Evolutionary conservation across 2,329 filamentous ascomycete genomes (phyloP), one percentile per base, ranked within the genome.

Genomic region (Rhynchosporium agropyri): DNA sequence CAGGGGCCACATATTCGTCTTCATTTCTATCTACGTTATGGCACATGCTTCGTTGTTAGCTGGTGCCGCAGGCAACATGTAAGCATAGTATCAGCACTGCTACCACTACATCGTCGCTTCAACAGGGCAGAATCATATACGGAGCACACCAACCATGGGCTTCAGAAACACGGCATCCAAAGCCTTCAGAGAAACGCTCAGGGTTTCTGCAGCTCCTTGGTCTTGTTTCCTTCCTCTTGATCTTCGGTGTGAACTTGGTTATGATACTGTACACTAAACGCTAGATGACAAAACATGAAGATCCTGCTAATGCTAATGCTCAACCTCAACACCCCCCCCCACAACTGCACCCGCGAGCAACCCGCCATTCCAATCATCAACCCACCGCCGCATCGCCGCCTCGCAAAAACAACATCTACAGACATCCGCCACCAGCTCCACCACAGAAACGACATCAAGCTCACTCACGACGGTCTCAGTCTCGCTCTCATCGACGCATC

Each of bases 1-100:
- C 42, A 45, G 2, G 6, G 7, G 2, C 42, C 42, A 45, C 13
- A n/a, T n/a, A 15, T 12, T n/a, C 49, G n/a, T 3, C 49, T 31
- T 51, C 49, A 51, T 51, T n/a, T 51, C 49, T 51, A 51, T 51
- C 36, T 51, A 31, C 49, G 31, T 51, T 31, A 20, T 4, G 13
- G 8, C 31, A 20, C 29, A 3, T 3, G 29, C 49, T n/a, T 51
- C 49, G 49, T 13, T 36, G 49, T 51, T 51, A 31, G 31, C 29
- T 51, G 49, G 49, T 28, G 36, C 20, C 31, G 29, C 31, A 38
- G 20, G 31, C 15, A 10, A 31, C 12, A 51, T 51, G 49, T 51
- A 38, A 51, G 49, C 29, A 38, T 36, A 8, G 49, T 31, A 36
- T 51, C 49, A 51, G 29, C 49, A 51, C 31, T 20, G 33, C 40